A percentile compares a stretch with the other conserved stretches of the same genome.
Evolutionary conservation across 2,329 filamentous ascomycete genomes (phyloP).

Genomic region (Verticillium nubilum): DNA sequence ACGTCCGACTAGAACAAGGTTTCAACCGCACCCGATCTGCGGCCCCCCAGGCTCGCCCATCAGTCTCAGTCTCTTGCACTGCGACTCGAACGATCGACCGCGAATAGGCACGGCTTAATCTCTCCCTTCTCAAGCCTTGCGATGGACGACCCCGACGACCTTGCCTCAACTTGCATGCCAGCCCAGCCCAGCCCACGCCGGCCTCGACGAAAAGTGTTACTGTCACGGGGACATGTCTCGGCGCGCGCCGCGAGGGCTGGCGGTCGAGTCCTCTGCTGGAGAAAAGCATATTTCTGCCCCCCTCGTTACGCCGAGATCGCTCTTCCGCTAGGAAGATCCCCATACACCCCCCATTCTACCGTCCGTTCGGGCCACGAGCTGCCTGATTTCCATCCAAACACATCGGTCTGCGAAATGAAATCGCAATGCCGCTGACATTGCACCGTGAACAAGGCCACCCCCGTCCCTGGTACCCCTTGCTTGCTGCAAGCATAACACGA

Average conservation of each 20-base stretch:
- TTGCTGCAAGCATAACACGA: too few relatives aligned
- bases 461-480: not conserved
- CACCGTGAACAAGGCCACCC: not conserved
- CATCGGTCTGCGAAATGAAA: not conserved
- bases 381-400: not conserved
- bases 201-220: not conserved
- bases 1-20: not conserved
- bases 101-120: not conserved
- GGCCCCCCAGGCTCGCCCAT: not conserved
- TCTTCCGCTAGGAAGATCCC: not conserved
- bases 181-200: not conserved
- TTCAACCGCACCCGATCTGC: not conserved
- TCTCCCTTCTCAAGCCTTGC: not conserved
- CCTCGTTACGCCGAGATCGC: not conserved
- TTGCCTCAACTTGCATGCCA: not conserved
- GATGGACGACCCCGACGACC: not conserved
- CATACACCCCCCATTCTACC: not conserved
- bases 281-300: not conserved
- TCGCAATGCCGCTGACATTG: not conserved
- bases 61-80: not conserved
- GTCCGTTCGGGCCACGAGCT: not conserved
- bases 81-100: not conserved
- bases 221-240: not conserved
- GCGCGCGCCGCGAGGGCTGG: not conserved
- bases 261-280: not conserved